A percentile compares a stretch with the other conserved stretches of the same genome.
Evolutionary conservation across 352 stramenopile species (phyloP).

Genomic region (Globisporangium yorkense): DNA sequence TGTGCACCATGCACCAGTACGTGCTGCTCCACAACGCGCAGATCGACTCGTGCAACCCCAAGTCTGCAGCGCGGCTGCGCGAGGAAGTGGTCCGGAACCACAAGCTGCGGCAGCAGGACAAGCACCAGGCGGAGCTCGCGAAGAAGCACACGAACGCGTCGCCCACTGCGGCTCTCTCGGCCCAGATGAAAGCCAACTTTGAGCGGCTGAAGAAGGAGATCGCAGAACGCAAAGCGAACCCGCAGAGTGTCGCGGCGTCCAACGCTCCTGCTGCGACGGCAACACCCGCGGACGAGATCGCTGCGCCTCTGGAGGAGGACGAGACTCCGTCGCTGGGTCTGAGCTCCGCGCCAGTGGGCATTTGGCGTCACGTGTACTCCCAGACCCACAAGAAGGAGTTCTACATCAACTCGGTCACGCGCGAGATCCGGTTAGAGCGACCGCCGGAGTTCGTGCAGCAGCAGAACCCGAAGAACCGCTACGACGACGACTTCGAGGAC

Average conservation of each 20-base stretch:
- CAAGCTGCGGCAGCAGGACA: conserved; percentile 56
- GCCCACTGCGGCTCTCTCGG: conserved; percentile 25
- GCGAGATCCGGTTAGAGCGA: conserved; percentile 63
- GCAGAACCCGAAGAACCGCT: conserved; percentile 51
- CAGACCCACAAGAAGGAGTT: conserved; percentile 60
- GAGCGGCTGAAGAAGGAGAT: conserved; percentile 67
- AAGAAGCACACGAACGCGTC: conserved; percentile 25
- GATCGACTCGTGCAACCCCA: conserved; percentile 73
- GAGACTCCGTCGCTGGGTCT: conserved; percentile 6
- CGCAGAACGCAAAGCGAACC: conserved; percentile 44
- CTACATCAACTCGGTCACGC: conserved; percentile 70
- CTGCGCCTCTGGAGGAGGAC: neutral
- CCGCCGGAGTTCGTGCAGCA: conserved; percentile 42
- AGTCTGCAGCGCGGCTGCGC: conserved; percentile 48
- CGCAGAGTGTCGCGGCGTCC: conserved; percentile 19
- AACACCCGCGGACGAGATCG: conserved; percentile 8
- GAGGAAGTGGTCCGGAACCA: conserved; percentile 72
- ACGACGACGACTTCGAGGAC: conserved; percentile 28
- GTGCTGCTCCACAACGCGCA: conserved; percentile 76
- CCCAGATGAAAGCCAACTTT: conserved; percentile 73
- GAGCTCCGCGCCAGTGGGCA: conserved; percentile 19
- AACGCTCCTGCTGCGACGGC: conserved; percentile 8
- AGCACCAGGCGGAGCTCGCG: conserved; percentile 31
- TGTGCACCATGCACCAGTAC: conserved; percentile 32
- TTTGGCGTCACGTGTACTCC: conserved; percentile 69